Conservation (phyloP, 768 basidiomycete genomes). For the Boletus sensibilis region DNA sequence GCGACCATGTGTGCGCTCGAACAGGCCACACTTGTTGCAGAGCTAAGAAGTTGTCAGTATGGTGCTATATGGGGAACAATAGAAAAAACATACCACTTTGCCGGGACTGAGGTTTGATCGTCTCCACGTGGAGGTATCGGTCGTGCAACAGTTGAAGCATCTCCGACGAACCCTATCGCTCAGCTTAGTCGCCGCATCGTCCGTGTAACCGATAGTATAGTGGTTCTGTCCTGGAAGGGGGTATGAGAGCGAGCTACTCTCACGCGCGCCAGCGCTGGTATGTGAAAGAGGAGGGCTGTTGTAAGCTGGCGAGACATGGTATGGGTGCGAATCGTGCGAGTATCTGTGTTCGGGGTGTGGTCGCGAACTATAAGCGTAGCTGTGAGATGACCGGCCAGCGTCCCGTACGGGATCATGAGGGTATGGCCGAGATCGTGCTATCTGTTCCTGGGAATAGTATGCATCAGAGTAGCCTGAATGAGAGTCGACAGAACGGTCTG, state of each 20-base stretch:
- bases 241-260: slow-evolving; percentile 32
- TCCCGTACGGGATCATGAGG: slow-evolving; percentile 35
- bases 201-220: slow-evolving; percentile 53
- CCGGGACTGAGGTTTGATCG: slow-evolving; percentile 75
- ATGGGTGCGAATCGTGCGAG: slow-evolving; percentile 34
- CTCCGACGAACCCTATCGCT: slow-evolving; percentile 72
- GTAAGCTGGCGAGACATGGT: slow-evolving; percentile 28
- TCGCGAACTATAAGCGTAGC: slow-evolving; percentile 30
- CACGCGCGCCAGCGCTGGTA: slow-evolving; percentile 19
- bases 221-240: slow-evolving; percentile 40
- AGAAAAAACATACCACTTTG: slow-evolving; percentile 55
- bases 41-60: slow-evolving; percentile 31
- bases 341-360: slow-evolving; percentile 32
- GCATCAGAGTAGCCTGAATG: slow-evolving; percentile 36
- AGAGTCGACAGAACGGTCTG: slow-evolving; percentile 33
- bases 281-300: slow-evolving; percentile 31
- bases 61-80: background rate
- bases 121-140: slow-evolving; percentile 82
- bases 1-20: slow-evolving; percentile 77
- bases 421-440: slow-evolving; percentile 33
- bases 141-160: slow-evolving; percentile 85
- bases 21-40: slow-evolving; percentile 70
- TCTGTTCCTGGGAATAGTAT: slow-evolving; percentile 40
- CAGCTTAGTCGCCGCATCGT: slow-evolving; percentile 79
- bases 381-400: slow-evolving; percentile 35